Evolutionary conservation across 2,329 filamentous ascomycete species (phyloP), one percentile per base, ranked within the genome.

Genomic region (Fusarium burgessii): DNA sequence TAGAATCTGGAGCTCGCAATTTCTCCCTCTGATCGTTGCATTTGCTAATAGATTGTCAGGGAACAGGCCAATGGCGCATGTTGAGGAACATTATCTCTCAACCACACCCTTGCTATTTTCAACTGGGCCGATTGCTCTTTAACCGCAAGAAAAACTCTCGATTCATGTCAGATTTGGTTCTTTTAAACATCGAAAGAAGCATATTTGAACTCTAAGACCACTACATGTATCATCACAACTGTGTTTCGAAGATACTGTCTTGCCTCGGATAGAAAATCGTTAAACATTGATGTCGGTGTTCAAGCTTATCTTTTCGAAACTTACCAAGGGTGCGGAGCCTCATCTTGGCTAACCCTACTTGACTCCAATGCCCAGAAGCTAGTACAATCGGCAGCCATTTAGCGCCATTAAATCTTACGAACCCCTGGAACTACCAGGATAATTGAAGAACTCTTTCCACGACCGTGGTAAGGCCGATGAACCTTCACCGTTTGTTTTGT

Each of bases 381-480:
- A 72, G 65, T 60, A 61, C 51, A 52, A 65, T 54, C 36, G 57
- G 51, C 41, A 50, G 45, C 68, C 68, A 70, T 41, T 70, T 68
- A 70, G 69, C 66, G 69, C 38, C 33, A 41, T 20, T 47, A 32
- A 47, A 60, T 49, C 59, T 56, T 47, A 35, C 9, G 36, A 58
- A 62, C 64, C 69, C 65, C 65, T 71, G 68, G 42, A 55, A 43
- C 54, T 69, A 45, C 35, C 46, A 29, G 41, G 35, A 59, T 60
- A 50, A 49, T 66, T 72, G 64, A 64, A 66, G 64, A 58, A 51
- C 6, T 66, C 36, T 47, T 52, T 27, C 54, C 57, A 62, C 17
- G 64, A 51, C 69, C 69, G 69, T 62, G 64, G 56, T 72, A 71
- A 56, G 59, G 51, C 68, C 68, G 68, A 51, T 47, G 55, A 57